Evolutionary conservation across 257 asterid species (phyloP).

Genomic region (Solanum chmielewskii): DNA sequence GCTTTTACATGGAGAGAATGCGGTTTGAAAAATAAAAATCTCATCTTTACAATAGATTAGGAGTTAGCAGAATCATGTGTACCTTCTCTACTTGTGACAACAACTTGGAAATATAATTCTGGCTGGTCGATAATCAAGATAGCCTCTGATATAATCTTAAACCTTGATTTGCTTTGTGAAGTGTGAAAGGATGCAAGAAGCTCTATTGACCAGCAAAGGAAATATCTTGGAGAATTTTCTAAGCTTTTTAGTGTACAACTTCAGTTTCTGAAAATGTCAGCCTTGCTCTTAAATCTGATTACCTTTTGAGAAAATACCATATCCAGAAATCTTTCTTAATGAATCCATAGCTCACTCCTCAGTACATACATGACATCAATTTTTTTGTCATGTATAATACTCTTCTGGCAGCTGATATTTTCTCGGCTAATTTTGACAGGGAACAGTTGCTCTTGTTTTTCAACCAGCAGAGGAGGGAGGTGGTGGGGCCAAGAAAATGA

Average conservation of each 20-base stretch:
- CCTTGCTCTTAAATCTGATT: background rate
- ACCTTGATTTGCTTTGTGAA: background rate
- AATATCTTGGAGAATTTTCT: background rate
- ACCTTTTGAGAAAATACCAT: background rate
- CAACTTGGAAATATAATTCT: background rate
- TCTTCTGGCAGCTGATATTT: background rate
- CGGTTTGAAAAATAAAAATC: background rate
- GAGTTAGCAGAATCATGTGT: background rate
- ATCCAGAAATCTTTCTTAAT: background rate
- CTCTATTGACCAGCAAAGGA: background rate
- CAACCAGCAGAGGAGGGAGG: slow-evolving; percentile 99
- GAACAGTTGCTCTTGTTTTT: slow-evolving; percentile 81
- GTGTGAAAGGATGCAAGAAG: background rate
- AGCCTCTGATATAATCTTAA: background rate
- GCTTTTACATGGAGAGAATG: background rate
- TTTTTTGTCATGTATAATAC: background rate
- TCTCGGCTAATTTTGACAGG: slow-evolving; percentile 30
- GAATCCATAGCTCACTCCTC: background rate
- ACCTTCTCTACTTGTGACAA: background rate
- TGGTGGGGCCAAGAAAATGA: slow-evolving; percentile 84
- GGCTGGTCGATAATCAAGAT: background rate
- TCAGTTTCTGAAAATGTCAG: background rate
- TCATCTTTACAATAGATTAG: background rate
- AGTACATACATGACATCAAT: background rate
- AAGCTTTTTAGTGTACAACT: background rate